Percentiles rank a stretch among this genome's conserved stretches.
Conservation (phyloP, 495 filamentous ascomycete genomes). For the Penicillium chermesinum region DNA sequence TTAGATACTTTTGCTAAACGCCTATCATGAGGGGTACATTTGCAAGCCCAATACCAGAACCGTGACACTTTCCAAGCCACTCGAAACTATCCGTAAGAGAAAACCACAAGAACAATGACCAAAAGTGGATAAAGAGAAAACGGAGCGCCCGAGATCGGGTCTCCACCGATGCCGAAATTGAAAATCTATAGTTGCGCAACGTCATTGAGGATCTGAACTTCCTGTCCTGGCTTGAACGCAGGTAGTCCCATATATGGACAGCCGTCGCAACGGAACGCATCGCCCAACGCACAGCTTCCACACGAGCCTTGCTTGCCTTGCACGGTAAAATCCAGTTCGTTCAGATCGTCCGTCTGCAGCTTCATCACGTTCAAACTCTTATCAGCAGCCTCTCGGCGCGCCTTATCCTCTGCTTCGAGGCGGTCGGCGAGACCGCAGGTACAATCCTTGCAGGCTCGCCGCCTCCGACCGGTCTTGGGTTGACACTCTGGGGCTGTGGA, state of each 20-base stretch:
- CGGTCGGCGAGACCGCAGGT: conserved; percentile 81
- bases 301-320: conserved; percentile 88
- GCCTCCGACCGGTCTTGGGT: conserved; percentile 83
- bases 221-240: conserved; percentile 93
- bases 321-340: conserved; percentile 90
- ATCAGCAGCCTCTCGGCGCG: conserved; percentile 59
- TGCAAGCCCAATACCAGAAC: background rate
- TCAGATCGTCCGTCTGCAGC: conserved; percentile 68
- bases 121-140: background rate
- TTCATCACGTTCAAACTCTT: conserved; percentile 58
- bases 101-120: background rate
- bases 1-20: background rate
- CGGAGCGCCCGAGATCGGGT: conserved; percentile 1
- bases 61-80: no score
- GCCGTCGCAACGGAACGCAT: conserved; percentile 57
- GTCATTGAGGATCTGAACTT: conserved; percentile 81
- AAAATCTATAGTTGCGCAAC: conserved; percentile 67
- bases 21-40: background rate
- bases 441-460: conserved; percentile 96
- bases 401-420: conserved; percentile 74
- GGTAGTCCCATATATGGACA: conserved; percentile 93
- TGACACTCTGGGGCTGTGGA: conserved; percentile 70
- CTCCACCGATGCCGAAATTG: background rate
- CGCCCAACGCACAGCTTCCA: conserved; percentile 86
- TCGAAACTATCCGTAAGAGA: conserved; percentile 3